Percentiles rank a stretch among this genome's conserved stretches.
These are phyloP conservation scores for Kwoniella sp. DNA, from an alignment of 768 basidiomycete genomes.

Conservation along the genomic window DNA sequence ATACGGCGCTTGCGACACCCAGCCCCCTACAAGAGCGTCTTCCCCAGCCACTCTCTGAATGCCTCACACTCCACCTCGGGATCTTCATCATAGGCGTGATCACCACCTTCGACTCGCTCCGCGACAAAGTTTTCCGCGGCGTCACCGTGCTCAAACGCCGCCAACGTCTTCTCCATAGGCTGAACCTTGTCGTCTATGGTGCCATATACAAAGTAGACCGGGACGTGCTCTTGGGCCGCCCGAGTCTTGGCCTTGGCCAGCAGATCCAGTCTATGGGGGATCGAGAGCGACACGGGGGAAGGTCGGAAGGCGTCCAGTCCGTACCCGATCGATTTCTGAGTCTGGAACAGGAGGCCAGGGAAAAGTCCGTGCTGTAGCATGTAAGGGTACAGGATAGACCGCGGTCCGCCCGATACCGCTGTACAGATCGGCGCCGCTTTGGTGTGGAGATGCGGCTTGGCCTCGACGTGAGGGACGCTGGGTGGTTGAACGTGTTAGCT, in stretches of 20 bases:
- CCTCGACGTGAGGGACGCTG: constrained; percentile 37
- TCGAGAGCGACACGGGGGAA: constrained; percentile 26
- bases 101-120: constrained; percentile 23
- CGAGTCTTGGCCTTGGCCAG: neutral
- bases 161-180: constrained; percentile 35
- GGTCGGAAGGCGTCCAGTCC: constrained; percentile 37
- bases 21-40: no score
- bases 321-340: constrained; percentile 28
- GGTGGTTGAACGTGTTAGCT: no score
- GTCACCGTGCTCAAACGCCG: constrained; percentile 12
- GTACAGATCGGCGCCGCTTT: constrained; percentile 33
- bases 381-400: constrained; percentile 42
- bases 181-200: constrained; percentile 35
- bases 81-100: constrained; percentile 43
- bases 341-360: constrained; percentile 37
- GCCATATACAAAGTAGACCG: constrained; percentile 34
- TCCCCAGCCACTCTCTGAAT: constrained; percentile 38
- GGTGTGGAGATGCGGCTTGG: constrained; percentile 33
- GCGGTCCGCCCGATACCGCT: constrained; percentile 34
- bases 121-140: constrained; percentile 13
- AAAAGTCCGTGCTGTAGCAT: constrained; percentile 45
- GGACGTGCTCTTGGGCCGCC: constrained; percentile 1
- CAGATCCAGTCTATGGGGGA: constrained; percentile 26
- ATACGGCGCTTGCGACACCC: no score
- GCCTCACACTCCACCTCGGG: constrained; percentile 29